A percentile compares a stretch with the other conserved stretches of the same genome.
These are phyloP conservation scores for Trypanosoma cruzi DNA, from an alignment of 208 protist genomes.

Conservation along the genomic window DNA sequence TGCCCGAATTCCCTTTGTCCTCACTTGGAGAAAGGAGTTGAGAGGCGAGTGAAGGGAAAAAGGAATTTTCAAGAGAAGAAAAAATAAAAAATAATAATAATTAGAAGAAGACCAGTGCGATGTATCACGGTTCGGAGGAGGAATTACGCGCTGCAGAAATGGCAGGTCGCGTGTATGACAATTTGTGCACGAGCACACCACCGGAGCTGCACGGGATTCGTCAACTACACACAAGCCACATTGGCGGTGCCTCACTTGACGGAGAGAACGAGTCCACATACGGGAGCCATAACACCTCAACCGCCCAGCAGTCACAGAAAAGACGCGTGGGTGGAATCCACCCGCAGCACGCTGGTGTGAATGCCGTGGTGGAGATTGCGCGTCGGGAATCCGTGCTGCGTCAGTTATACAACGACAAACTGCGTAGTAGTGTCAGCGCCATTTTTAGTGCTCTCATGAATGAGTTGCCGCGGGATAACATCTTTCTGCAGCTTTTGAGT, in stretches of 20 bases:
- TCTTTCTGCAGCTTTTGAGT: conserved; percentile 74
- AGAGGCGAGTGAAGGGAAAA: not conserved
- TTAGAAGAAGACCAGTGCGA: not conserved
- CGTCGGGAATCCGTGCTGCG: conserved; percentile 39
- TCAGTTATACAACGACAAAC: conserved; percentile 71
- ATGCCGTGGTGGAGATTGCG: conserved; percentile 34
- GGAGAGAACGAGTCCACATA: conserved; percentile 22
- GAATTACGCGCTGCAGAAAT: conserved; percentile 32
- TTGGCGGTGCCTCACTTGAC: conserved; percentile 25
- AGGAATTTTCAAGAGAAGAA: not conserved
- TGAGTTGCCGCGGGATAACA: conserved; percentile 72
- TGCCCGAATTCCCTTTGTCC: too few relatives aligned
- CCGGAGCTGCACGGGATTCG: conserved; percentile 24
- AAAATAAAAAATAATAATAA: not conserved
- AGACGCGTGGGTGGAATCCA: not conserved
- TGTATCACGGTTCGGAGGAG: conserved; percentile 27
- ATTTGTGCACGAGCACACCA: conserved; percentile 16
- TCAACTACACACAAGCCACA: conserved; percentile 25
- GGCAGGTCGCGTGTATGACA: conserved; percentile 29
- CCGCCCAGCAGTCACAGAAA: conserved; percentile 6
- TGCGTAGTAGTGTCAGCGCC: conserved; percentile 56
- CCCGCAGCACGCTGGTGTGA: conserved; percentile 9
- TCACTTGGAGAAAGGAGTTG: not conserved
- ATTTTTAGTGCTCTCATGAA: conserved; percentile 56
- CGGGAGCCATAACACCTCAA: conserved; percentile 19